phyloP scores from a whole-genome alignment of 176 grass and related monocot species.

The Canna indica region DNA sequence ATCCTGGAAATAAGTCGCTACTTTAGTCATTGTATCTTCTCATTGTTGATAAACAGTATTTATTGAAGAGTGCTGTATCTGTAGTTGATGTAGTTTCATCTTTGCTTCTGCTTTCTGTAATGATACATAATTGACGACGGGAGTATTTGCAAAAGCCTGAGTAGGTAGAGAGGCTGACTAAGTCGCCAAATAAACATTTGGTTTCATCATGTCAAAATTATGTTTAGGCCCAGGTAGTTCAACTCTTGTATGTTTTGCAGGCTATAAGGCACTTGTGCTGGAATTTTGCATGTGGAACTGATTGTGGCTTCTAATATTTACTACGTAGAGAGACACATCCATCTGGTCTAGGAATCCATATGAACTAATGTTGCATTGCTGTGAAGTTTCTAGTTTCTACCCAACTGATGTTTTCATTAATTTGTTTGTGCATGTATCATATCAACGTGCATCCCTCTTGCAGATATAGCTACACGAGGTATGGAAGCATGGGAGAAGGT shows the following conservation, averaged over 20 bases:
- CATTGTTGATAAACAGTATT: no score
- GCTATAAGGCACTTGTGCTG: neutral
- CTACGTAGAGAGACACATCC: no score
- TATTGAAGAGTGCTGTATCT: no score
- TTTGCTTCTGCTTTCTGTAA: neutral
- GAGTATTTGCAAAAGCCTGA: neutral
- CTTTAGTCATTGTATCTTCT: no score
- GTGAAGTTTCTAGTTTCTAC: neutral
- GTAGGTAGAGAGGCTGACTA: neutral
- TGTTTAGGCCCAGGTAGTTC: neutral
- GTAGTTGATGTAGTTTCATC: no score
- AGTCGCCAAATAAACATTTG: neutral
- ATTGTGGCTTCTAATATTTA: neutral
- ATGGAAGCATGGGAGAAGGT: conserved; percentile 25
- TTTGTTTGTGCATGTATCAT: neutral
- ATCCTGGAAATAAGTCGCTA: no score
- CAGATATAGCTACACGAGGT: conserved; percentile 13
- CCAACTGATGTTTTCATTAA: neutral
- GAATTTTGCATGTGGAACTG: neutral
- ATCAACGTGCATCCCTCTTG: neutral
- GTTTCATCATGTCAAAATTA: neutral
- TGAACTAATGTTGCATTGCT: neutral
- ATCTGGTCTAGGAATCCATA: no score
- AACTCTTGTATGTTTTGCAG: neutral
- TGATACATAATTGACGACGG: neutral